Conservation (phyloP, 441 rosid genomes). For the Croton laevigatus region DNA sequence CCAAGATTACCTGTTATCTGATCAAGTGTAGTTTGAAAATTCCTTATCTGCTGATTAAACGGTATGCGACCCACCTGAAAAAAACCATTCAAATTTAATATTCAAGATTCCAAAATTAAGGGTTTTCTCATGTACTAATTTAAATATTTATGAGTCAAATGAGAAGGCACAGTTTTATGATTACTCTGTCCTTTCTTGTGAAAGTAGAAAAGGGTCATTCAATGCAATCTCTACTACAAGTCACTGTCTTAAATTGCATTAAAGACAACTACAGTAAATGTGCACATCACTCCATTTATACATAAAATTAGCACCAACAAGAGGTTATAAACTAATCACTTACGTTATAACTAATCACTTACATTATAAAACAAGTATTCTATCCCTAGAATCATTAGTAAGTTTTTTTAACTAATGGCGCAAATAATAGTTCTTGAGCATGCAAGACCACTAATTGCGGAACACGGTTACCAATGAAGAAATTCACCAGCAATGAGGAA, state of each 20-base stretch:
- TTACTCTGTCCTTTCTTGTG: neutral
- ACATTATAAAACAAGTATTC: too few relatives aligned
- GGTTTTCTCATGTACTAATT: too few relatives aligned
- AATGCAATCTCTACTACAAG: neutral
- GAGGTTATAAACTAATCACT: neutral
- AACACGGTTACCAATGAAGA: too few relatives aligned
- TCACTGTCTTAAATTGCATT: neutral
- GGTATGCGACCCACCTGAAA: constrained; percentile 84
- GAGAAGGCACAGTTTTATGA: too few relatives aligned
- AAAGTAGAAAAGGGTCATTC: neutral
- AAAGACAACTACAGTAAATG: neutral
- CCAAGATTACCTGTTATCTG: constrained; percentile 60
- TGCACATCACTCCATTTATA: neutral
- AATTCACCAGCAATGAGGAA: too few relatives aligned
- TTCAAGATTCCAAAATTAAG: too few relatives aligned
- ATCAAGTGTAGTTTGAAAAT: constrained; percentile 70
- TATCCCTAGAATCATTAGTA: neutral
- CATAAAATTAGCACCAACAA: neutral
- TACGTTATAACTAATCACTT: too few relatives aligned
- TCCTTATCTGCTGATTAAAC: constrained; percentile 70
- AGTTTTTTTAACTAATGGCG: too few relatives aligned
- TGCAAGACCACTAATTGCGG: too few relatives aligned
- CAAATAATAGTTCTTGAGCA: too few relatives aligned
- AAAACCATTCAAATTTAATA: constrained; percentile 2
- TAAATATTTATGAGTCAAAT: too few relatives aligned